A percentile compares a stretch with the other conserved stretches of the same genome.
phyloP scores from a whole-genome alignment of 1,284 basidiomycete species.

The Heterobasidion occidentale region DNA sequence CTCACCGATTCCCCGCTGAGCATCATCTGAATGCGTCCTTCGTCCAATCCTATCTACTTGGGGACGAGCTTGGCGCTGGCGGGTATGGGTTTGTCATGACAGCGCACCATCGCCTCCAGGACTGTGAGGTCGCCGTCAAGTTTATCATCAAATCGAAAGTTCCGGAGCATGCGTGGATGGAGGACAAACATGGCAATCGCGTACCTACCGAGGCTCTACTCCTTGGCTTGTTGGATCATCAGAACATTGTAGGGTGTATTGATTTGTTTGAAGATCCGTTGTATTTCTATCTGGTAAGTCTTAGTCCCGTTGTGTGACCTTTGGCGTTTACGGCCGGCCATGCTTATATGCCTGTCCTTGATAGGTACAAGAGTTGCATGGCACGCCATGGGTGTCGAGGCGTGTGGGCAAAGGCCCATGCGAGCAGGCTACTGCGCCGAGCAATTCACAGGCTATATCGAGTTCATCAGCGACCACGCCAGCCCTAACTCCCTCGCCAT shows the following conservation, averaged over 20 bases:
- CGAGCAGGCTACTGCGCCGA: conserved; percentile 20
- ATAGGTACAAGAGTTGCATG: conserved; percentile 88
- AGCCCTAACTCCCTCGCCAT: conserved; percentile 46
- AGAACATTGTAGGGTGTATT: conserved; percentile 76
- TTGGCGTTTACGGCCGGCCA: not conserved
- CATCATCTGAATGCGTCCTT: conserved; percentile 66
- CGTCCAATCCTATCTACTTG: conserved; percentile 56
- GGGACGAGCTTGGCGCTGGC: conserved; percentile 80
- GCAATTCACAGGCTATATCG: conserved; percentile 14
- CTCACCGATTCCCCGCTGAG: conserved; percentile 48
- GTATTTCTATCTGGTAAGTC: conserved; percentile 80
- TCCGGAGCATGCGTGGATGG: conserved; percentile 73
- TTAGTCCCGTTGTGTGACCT: not conserved
- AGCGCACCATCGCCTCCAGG: conserved; percentile 47
- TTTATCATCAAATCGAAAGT: conserved; percentile 87
- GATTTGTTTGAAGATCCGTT: conserved; percentile 78
- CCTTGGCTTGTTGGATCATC: conserved; percentile 68
- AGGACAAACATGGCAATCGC: conserved; percentile 49
- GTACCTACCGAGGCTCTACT: conserved; percentile 81
- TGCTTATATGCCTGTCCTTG: conserved; percentile 1
- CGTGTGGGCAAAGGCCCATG: conserved; percentile 14
- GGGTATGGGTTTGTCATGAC: conserved; percentile 93
- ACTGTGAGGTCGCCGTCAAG: conserved; percentile 82
- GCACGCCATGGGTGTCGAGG: conserved; percentile 67
- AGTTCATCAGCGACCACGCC: conserved; percentile 25